Evolutionary conservation across 2,329 filamentous ascomycete species (phyloP).

Genomic region (Exophiala viscosa): DNA sequence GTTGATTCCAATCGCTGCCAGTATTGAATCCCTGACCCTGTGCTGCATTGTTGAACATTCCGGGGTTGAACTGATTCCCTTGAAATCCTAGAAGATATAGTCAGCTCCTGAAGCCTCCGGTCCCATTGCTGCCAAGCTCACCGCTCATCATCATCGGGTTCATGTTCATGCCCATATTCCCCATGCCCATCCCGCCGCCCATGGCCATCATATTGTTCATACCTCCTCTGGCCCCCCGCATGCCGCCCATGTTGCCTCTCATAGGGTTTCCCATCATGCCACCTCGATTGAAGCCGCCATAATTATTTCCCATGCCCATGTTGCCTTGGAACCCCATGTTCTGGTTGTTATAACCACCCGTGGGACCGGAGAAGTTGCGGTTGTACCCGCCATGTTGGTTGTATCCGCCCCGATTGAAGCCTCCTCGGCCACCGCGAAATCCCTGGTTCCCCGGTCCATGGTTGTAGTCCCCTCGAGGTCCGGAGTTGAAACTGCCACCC

Average conservation of each 20-base stretch:
- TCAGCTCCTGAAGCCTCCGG: conserved; percentile 13
- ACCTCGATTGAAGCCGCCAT: conserved; percentile 50
- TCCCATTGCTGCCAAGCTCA: conserved; percentile 31
- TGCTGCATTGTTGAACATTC: conserved; percentile 60
- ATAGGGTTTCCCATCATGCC: conserved; percentile 53
- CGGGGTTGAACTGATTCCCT: conserved; percentile 60
- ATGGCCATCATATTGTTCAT: conserved; percentile 57
- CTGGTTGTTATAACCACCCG: conserved; percentile 46
- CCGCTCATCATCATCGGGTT: conserved; percentile 57
- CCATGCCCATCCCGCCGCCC: conserved; percentile 49
- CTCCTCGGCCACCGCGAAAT: conserved; percentile 50
- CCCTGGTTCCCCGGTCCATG: conserved; percentile 50
- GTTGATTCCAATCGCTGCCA: conserved; percentile 66
- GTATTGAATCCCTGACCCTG: conserved; percentile 34
- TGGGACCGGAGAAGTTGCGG: conserved; percentile 46
- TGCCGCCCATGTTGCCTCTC: conserved; percentile 51
- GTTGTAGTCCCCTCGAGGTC: conserved; percentile 39
- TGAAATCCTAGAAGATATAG: conserved; percentile 14
- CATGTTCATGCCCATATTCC: conserved; percentile 62
- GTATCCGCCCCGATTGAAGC: conserved; percentile 48
- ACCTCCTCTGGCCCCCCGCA: conserved; percentile 57
- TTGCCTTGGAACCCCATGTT: conserved; percentile 45
- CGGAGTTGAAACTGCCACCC: conserved; percentile 42
- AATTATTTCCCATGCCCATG: conserved; percentile 52
- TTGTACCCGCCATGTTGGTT: conserved; percentile 39